Conservation (phyloP, 768 basidiomycete species). For the Cubamyces lactineus region DNA sequence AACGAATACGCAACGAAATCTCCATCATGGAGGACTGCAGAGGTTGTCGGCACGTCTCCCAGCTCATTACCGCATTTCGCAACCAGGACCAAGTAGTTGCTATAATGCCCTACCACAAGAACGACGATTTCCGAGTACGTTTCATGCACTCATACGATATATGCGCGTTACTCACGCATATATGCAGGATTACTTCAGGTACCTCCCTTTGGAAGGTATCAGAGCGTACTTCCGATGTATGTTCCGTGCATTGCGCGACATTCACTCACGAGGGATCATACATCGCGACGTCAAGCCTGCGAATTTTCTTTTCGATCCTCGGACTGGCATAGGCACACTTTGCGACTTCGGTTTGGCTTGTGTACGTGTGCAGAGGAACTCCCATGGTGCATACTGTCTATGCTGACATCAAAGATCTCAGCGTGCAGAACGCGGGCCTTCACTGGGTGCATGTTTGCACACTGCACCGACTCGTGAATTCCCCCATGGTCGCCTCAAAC, state of each 20-base stretch:
- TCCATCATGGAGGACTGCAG: conserved; percentile 85
- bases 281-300: conserved; percentile 99
- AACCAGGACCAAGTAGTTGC: conserved; percentile 90
- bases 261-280: conserved; percentile 84
- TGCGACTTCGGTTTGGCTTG: conserved; percentile 97
- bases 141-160: neutral
- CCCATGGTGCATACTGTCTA: neutral
- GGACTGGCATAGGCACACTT: conserved; percentile 79
- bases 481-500: conserved; percentile 69
- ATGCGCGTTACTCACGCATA: conserved; percentile 30
- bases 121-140: conserved; percentile 90
- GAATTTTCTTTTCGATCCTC: conserved; percentile 93
- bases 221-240: conserved; percentile 90
- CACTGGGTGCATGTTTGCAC: conserved; percentile 74
- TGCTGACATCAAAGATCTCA: conserved; percentile 31
- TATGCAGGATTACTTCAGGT: conserved; percentile 73
- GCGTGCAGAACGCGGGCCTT: conserved; percentile 57
- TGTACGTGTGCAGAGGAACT: conserved; percentile 48
- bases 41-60: conserved; percentile 85
- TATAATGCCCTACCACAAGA: conserved; percentile 90
- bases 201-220: conserved; percentile 73
- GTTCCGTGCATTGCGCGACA: conserved; percentile 86
- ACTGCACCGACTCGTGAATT: conserved; percentile 58
- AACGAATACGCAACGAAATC: conserved; percentile 91
- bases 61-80: conserved; percentile 94